Percentiles rank a stretch among this genome's conserved stretches.
These are phyloP conservation scores for Myxozyma geophila DNA, from an alignment of 805 yeast genomes.

Conservation along the genomic window DNA sequence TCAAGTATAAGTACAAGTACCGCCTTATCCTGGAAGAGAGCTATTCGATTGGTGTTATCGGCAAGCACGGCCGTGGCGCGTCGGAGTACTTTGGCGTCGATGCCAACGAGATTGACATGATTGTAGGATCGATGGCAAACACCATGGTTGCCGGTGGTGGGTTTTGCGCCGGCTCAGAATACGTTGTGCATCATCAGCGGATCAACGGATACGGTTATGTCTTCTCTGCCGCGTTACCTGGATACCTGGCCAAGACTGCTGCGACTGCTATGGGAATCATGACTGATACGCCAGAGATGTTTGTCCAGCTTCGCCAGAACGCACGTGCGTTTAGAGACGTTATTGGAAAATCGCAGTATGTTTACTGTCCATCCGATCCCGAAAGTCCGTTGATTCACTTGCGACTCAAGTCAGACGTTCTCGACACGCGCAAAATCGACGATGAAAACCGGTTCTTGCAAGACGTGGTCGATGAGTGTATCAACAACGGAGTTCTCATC, in stretches of 20 bases:
- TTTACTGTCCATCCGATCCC: constrained; percentile 32
- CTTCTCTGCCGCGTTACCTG: constrained; percentile 93
- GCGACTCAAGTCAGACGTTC: constrained; percentile 54
- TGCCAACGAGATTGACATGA: constrained; percentile 76
- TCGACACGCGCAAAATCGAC: constrained; percentile 47
- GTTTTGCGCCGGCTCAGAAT: constrained; percentile 82
- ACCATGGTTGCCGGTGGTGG: constrained; percentile 90
- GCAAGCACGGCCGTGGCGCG: constrained; percentile 82
- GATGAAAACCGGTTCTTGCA: constrained; percentile 67
- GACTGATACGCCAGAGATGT: constrained; percentile 43
- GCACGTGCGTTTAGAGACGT: constrained; percentile 48
- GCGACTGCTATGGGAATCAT: constrained; percentile 60
- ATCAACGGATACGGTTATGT: constrained; percentile 88
- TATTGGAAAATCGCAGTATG: constrained; percentile 42
- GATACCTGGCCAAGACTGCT: constrained; percentile 75
- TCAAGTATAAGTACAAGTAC: constrained; percentile 81
- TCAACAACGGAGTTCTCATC: constrained; percentile 61
- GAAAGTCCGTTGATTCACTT: constrained; percentile 74
- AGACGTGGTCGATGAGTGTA: constrained; percentile 61
- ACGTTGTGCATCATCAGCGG: constrained; percentile 90
- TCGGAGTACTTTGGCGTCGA: constrained; percentile 73
- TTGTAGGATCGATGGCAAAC: constrained; percentile 83
- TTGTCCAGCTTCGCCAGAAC: constrained; percentile 49
- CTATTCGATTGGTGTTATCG: constrained; percentile 83
- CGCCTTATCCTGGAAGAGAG: constrained; percentile 88